A percentile compares a stretch with the other conserved stretches of the same genome.
Evolutionary conservation across 2,329 filamentous ascomycete species (phyloP).

Genomic region (Aspergillus japonicus): DNA sequence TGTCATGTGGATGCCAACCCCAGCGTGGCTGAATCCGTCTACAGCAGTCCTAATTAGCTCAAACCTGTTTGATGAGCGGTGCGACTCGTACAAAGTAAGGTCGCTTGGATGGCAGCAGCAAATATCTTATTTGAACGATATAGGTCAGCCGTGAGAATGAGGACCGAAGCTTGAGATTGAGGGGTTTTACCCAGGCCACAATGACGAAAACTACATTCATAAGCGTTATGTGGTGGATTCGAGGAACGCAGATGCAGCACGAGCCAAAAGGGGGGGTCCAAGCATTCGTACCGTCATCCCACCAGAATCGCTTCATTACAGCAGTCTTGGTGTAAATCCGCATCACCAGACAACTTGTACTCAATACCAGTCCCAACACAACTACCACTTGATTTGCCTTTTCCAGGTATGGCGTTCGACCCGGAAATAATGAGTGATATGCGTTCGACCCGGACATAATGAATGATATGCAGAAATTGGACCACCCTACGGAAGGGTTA

Average conservation of each 20-base stretch:
- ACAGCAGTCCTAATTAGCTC: not conserved
- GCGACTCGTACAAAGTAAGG: slow-evolving; percentile 4
- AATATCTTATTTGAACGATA: not conserved
- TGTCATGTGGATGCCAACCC: slow-evolving; percentile 1
- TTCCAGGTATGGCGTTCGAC: too few species aligned
- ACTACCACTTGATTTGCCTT: not conserved
- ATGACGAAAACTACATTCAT: slow-evolving; percentile 1
- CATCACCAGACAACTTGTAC: slow-evolving; percentile 2
- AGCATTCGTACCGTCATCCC: slow-evolving; percentile 17
- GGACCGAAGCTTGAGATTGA: not conserved
- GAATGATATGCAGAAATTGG: too few species aligned
- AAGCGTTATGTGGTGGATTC: not conserved
- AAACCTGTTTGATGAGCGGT: not conserved
- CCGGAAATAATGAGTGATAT: too few species aligned
- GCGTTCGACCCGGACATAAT: too few species aligned
- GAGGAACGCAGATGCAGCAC: not conserved
- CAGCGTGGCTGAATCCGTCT: slow-evolving; percentile 5
- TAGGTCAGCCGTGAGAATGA: not conserved
- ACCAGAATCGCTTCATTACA: slow-evolving; percentile 19
- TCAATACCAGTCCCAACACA: slow-evolving; percentile 2
- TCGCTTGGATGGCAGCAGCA: not conserved
- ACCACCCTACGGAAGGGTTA: too few species aligned
- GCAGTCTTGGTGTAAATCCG: slow-evolving; percentile 15
- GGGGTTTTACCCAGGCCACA: slow-evolving; percentile 3
- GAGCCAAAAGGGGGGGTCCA: not conserved